Base-by-base conservation (phyloP, 2,329 filamentous ascomycete genomes). In the Sclerotinia subarctica region DNA sequence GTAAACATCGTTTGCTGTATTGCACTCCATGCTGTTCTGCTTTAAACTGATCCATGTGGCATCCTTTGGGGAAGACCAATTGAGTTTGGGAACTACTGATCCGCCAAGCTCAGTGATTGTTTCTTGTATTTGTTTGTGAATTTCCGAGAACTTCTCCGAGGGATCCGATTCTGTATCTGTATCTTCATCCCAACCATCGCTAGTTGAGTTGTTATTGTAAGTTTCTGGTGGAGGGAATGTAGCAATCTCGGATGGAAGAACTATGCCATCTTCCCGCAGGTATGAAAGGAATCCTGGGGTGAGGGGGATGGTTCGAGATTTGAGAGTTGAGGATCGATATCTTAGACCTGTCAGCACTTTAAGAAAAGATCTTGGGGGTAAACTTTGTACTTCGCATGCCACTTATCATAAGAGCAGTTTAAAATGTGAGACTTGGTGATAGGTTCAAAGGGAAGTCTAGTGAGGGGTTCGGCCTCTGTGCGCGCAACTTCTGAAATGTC, bases 21-120 rank as follows among this genome's bases (percentile, higher is more conserved):
- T 89, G 79, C 95, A 99, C 78, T 96, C 93, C 81, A 97, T 90
- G 58, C 92, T 96, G 79, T 99, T 99, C 74, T 89, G 79, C 84
- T 94, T 78, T 80, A 80, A 89, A 80, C 85, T 88, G 79, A 99
- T 97, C 90, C 93, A 97, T 29, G 91, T 92, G 11, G 95, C 95
- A 77, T 99, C 95, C 78, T 97, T 97, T 5, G 95, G 95, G 5
- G 93, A 90, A 7, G 94, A 97, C 95, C 95, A 99, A 81, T 98
- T 98, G 58, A 99, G 82, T 79, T 99, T 99, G 0, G 95, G 95
- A 1, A 91, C 89, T 11, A 97, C 94, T 69, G 89, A 88, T 69
- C 94, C 94, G 21, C 92, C 94, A 0, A 98, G 85, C 74, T 94
- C 90, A 17, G 83, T 80, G 70, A 99, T 97, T 53, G 86, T 91